A percentile compares a stretch with the other conserved stretches of the same genome.
These are phyloP conservation scores for Spatholobus suberectus DNA, from an alignment of 306 rosid genomes.

Conservation along the genomic window DNA sequence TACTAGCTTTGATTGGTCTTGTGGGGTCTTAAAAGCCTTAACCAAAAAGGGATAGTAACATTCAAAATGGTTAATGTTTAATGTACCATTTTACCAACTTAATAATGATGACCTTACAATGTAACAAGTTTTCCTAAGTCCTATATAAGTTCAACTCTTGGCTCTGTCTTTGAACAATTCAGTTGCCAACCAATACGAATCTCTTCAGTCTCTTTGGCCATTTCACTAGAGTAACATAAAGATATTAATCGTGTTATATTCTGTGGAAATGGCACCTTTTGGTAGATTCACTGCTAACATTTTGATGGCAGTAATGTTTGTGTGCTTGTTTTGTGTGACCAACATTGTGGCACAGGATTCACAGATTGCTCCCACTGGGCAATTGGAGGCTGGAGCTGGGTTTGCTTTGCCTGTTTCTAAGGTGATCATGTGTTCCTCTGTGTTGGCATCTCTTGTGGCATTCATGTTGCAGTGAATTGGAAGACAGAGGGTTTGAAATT, in stretches of 20 bases:
- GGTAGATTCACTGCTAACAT: slow-evolving; percentile 21
- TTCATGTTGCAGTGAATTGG: slow-evolving; percentile 34
- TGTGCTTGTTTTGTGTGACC: slow-evolving; percentile 38
- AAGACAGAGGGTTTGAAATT: background rate
- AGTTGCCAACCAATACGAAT: background rate
- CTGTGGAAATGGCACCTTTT: slow-evolving; percentile 49
- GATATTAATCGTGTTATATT: background rate
- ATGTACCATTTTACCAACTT: slow-evolving; percentile 27
- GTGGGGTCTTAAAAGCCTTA: slow-evolving; percentile 49
- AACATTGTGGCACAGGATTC: slow-evolving; percentile 44
- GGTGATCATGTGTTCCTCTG: slow-evolving; percentile 46
- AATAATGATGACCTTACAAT: slow-evolving; percentile 20
- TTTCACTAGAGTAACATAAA: background rate
- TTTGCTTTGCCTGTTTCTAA: slow-evolving; percentile 43
- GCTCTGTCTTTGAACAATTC: slow-evolving; percentile 7
- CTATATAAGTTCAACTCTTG: slow-evolving; percentile 53
- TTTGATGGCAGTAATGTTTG: slow-evolving; percentile 33
- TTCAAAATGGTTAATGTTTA: slow-evolving; percentile 36
- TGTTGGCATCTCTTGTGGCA: slow-evolving; percentile 53
- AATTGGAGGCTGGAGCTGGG: slow-evolving; percentile 56
- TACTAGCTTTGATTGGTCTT: slow-evolving; percentile 38
- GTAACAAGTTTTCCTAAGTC: slow-evolving; percentile 35
- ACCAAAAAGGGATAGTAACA: slow-evolving; percentile 30
- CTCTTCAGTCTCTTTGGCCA: background rate
- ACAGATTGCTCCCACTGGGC: slow-evolving; percentile 48